Conservation (phyloP, 1,284 basidiomycete species). For the Blastosporella zonata region DNA sequence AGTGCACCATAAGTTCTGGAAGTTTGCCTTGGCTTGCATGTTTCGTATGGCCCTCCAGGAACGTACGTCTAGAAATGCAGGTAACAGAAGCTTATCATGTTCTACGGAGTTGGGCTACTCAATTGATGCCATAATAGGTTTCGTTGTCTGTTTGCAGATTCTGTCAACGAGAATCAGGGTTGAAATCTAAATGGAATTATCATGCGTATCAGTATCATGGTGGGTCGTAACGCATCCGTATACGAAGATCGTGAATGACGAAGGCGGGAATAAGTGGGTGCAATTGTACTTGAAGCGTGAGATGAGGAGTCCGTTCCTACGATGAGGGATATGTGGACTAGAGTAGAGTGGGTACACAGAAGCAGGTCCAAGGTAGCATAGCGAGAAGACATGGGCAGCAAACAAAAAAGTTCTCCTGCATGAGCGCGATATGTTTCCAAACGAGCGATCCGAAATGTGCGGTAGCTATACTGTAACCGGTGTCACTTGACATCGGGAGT, state of each 20-base stretch:
- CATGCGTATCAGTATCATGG: conserved; percentile 16
- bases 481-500: conserved; percentile 1
- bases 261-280: conserved; percentile 14
- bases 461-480: conserved; percentile 1
- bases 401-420: conserved; percentile 5
- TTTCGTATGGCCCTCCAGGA: neutral
- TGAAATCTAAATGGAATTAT: conserved; percentile 17
- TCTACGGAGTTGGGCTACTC: neutral
- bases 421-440: conserved; percentile 12
- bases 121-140: no score
- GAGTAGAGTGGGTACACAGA: conserved; percentile 11
- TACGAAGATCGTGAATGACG: conserved; percentile 19
- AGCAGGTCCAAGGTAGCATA: conserved; percentile 12
- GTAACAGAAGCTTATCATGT: neutral
- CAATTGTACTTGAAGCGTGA: conserved; percentile 9
- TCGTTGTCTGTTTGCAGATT: neutral
- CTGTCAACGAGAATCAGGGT: neutral
- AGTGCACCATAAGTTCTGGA: neutral
- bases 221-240: conserved; percentile 20
- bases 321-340: neutral
- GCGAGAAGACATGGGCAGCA: conserved; percentile 2
- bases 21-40: neutral
- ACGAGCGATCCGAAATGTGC: conserved; percentile 9
- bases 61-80: neutral
- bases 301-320: conserved; percentile 4